Evolutionary conservation across 768 basidiomycete genomes (phyloP), one percentile per base, ranked within the genome.

Genomic region (Pisolithus orientalis): DNA sequence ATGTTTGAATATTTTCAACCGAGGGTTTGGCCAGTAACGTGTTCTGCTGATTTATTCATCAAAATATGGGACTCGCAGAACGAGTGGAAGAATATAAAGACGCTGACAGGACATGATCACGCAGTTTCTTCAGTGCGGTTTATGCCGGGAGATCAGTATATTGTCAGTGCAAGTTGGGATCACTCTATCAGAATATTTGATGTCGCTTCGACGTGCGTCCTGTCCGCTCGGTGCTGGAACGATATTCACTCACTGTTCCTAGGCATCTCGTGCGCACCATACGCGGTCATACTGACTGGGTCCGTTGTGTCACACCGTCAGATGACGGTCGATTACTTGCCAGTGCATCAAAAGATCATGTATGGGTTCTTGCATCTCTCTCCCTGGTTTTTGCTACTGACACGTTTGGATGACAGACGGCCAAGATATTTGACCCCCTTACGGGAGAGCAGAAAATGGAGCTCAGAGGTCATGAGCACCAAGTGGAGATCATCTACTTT

Each of bases 51-150:
- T 70, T 74, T 94, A 46, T 90, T 90, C 60, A 84, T 95, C 72
- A 93, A 93, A 71, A 77, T 95, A 54, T 95, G 93, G 93, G 90
- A 94, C 67, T 81, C 85, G 14, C 79, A 84, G 57, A 88, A 91
- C 66, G 90, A 92, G 60, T 94, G 90, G 78, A 91, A 90, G 73
- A 93, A 91, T 65, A 77, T 77, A 53, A 89, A 88, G 69, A 93
- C 92, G 2, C 73, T 94, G 46, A 82, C 85, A 51, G 93, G 92
- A 7, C 93, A 95, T 62, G 93, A 95, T 66, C 93, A 95, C 67
- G 83, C 88, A 11, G 87, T 95, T 45, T 94, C 93, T 10, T 82
- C 83, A 27, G 91, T 86, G 1, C 80, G 85, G 17, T 95, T 94
- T 65, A 76, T 93, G 62, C 90, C 91, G 0, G 84, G 85, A 47